Base-by-base conservation (phyloP, 495 filamentous ascomycete species). In the Tuber borchii region DNA sequence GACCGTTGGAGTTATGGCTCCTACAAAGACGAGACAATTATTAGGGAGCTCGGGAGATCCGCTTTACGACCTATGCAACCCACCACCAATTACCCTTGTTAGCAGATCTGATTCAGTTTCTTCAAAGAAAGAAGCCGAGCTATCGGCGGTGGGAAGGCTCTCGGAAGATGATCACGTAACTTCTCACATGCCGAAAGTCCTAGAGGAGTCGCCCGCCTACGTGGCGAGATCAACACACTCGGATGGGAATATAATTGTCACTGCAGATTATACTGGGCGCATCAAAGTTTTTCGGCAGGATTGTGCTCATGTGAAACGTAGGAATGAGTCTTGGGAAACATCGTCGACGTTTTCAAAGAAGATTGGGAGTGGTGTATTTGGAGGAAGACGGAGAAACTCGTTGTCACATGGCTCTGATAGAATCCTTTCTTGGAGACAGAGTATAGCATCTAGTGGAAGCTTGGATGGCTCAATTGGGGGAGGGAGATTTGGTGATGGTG, bases 261-360 rank as follows among this genome's bases (percentile, higher is more conserved):
- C 94, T 0, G 93, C 95, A 20, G 94, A 97, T 81, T 93, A 93
- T 79, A 88, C 88, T 12, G 95, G 95, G 72, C 88, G 89, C 61
- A 96, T 99, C 84, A 97, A 97, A 83, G 90, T 97, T 6, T 97
- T 97, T 81, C 90, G 95, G 9, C 94, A 97, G 83, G 94, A 97
- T 84, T 98, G 95, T 80, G 95, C 95, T 1, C 88, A 83, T 72
- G 71, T 79, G 46, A 90, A 90, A 78, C 88, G 90, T 7, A 85
- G 86, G 9, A 85, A 85, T 61, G 90, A 93, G 34, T 86, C 79
- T 70, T 91, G 89, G 88, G 91, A 93, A 72, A 89, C 89, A 0
- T 87, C 88, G n/a, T 93, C 91, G 34, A 90, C 90, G 0, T 91
- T 97, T 82, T 93, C 91, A 26, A 91, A 90, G 78, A 91, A 90